phyloP scores from a whole-genome alignment of 768 basidiomycete genomes.

The Royoungia palumana region DNA sequence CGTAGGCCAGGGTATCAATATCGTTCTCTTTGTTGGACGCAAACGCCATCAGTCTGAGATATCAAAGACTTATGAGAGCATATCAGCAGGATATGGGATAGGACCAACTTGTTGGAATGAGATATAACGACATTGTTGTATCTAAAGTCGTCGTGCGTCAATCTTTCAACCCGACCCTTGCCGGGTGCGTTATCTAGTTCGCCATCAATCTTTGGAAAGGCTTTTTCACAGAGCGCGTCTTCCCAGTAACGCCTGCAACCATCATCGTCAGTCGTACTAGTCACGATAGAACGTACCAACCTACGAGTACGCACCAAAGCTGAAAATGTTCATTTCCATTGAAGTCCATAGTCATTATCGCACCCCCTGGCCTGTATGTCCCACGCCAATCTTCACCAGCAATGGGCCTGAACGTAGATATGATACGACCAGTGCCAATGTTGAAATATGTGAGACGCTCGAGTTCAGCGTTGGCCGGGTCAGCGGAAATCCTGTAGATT shows the following conservation, averaged over 20 bases:
- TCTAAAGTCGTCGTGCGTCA: slow-evolving; percentile 39
- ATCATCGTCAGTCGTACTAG: neutral
- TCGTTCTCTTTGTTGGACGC: slow-evolving; percentile 41
- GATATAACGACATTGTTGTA: slow-evolving; percentile 32
- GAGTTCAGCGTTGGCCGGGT: slow-evolving; percentile 24
- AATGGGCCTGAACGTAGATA: slow-evolving; percentile 32
- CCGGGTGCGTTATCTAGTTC: slow-evolving; percentile 41
- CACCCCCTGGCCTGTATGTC: slow-evolving; percentile 33
- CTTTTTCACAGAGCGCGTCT: slow-evolving; percentile 24
- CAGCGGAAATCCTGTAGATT: slow-evolving; percentile 33
- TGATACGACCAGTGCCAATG: slow-evolving; percentile 36
- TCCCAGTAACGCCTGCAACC: slow-evolving; percentile 42
- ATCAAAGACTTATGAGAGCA: slow-evolving; percentile 1
- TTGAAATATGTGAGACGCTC: slow-evolving; percentile 40
- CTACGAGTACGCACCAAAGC: slow-evolving; percentile 33
- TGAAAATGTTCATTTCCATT: slow-evolving; percentile 41
- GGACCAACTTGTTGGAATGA: slow-evolving; percentile 34
- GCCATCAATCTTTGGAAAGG: slow-evolving; percentile 34
- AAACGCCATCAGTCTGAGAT: slow-evolving; percentile 36
- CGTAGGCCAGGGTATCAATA: slow-evolving; percentile 37
- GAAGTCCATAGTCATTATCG: slow-evolving; percentile 40
- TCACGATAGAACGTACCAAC: neutral
- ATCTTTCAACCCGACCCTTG: slow-evolving; percentile 38
- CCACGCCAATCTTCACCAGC: slow-evolving; percentile 42
- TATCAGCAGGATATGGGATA: neutral